These are phyloP conservation scores for Pichia manshurica DNA, from an alignment of 805 yeast species.

Conservation along the genomic window DNA sequence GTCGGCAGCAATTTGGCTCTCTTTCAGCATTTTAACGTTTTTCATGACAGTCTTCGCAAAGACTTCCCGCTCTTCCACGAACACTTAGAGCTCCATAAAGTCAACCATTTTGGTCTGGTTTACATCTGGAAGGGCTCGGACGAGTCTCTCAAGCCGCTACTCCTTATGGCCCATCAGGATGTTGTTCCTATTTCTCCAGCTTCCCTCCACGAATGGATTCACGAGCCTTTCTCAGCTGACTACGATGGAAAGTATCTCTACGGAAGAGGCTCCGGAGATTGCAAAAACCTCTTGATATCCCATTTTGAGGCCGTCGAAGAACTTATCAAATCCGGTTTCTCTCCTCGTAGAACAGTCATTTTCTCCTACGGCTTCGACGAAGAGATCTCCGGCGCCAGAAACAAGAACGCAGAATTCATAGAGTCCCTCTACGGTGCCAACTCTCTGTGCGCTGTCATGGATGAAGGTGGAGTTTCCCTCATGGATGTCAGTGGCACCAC, in stretches of 20 bases:
- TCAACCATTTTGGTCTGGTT: constrained; percentile 41
- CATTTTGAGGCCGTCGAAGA: constrained; percentile 31
- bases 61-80: constrained; percentile 38
- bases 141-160: constrained; percentile 35
- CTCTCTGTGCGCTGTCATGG: constrained; percentile 40
- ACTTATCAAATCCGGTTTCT: constrained; percentile 29
- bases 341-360: constrained; percentile 39
- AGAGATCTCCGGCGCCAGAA: constrained; percentile 38
- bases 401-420: constrained; percentile 33
- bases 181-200: constrained; percentile 43
- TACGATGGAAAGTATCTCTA: constrained; percentile 35
- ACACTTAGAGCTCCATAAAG: constrained; percentile 31
- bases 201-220: constrained; percentile 35
- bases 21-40: constrained; percentile 29
- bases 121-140: constrained; percentile 40
- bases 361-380: constrained; percentile 49
- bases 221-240: constrained; percentile 34
- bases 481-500: constrained; percentile 35
- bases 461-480: constrained; percentile 37
- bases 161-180: constrained; percentile 48
- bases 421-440: constrained; percentile 35
- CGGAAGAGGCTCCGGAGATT: constrained; percentile 39
- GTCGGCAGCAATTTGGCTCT: constrained; percentile 49
- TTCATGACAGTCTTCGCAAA: constrained; percentile 35
- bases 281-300: constrained; percentile 41